phyloP scores from a whole-genome alignment of 2,329 filamentous ascomycete species.

The Diaporthe citrichinensis region DNA sequence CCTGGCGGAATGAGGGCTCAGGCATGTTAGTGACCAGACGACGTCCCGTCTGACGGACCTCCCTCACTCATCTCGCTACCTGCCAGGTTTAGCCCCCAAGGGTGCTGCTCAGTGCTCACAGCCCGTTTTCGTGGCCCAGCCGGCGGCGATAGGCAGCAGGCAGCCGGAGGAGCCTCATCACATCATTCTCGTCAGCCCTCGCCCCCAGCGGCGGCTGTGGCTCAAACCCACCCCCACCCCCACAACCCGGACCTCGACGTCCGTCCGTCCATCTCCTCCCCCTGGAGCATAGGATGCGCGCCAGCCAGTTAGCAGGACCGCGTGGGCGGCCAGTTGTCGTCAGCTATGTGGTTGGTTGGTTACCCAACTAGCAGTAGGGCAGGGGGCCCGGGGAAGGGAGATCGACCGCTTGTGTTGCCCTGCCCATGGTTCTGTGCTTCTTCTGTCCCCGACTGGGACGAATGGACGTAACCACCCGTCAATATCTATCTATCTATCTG shows the following conservation, averaged over 20 bases:
- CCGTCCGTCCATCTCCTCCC: neutral
- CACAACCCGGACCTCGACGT: conserved; percentile 12
- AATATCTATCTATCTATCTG: neutral
- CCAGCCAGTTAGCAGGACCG: neutral
- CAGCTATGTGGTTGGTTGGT: neutral
- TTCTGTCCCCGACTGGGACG: neutral
- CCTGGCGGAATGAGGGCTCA: neutral
- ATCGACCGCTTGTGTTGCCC: conserved; percentile 4
- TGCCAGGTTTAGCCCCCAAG: neutral
- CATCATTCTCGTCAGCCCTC: neutral
- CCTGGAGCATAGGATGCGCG: neutral
- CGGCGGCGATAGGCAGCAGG: conserved; percentile 1
- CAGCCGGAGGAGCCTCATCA: conserved; percentile 18
- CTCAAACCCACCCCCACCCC: conserved; percentile 3
- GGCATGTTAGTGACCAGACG: neutral
- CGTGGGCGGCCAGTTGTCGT: conserved; percentile 11
- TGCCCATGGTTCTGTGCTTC: neutral
- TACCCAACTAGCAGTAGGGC: neutral
- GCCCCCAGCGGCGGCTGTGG: neutral
- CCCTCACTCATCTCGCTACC: neutral
- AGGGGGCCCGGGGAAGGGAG: neutral
- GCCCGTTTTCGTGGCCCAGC: neutral
- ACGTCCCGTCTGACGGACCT: neutral
- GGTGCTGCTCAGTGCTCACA: neutral
- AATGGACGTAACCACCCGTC: neutral